phyloP scores from a whole-genome alignment of 192 early-diverging fungal species.

The Dissophora ornata region DNA sequence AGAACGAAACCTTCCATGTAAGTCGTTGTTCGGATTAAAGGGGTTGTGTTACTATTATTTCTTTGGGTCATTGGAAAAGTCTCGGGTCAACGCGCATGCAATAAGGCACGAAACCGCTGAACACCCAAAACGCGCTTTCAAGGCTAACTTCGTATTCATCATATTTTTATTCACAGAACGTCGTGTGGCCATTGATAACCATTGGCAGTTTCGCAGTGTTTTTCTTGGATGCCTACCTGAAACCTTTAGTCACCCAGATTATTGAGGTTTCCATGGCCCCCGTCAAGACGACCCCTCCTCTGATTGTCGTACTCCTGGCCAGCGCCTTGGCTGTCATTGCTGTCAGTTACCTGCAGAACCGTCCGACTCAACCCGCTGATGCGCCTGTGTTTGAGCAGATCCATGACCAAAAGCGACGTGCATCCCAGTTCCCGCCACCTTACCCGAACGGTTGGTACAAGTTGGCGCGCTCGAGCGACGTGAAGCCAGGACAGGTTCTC shows the following conservation, averaged over 20 bases:
- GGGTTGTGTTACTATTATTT: too few species aligned
- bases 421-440: constrained; percentile 37
- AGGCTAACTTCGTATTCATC: too few species aligned
- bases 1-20: constrained; percentile 50
- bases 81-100: too few species aligned
- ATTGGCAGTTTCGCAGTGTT: constrained; percentile 40
- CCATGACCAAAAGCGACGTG: constrained; percentile 49
- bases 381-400: constrained; percentile 42
- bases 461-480: constrained; percentile 33
- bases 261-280: constrained; percentile 15
- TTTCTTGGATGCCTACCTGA: constrained; percentile 36
- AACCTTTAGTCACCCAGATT: not conserved
- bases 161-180: too few species aligned
- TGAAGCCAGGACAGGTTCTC: constrained; percentile 49
- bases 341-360: constrained; percentile 21
- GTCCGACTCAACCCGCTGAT: constrained; percentile 14
- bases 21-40: too few species aligned
- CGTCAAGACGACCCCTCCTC: constrained; percentile 16
- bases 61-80: too few species aligned
- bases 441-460: constrained; percentile 53
- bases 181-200: constrained; percentile 49
- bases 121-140: too few species aligned
- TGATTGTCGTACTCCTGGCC: constrained; percentile 19
- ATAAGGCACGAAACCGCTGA: too few species aligned
- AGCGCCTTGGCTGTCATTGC: constrained; percentile 1